Conservation (phyloP, 768 basidiomycete genomes). For the Fomitopsis serialis region DNA sequence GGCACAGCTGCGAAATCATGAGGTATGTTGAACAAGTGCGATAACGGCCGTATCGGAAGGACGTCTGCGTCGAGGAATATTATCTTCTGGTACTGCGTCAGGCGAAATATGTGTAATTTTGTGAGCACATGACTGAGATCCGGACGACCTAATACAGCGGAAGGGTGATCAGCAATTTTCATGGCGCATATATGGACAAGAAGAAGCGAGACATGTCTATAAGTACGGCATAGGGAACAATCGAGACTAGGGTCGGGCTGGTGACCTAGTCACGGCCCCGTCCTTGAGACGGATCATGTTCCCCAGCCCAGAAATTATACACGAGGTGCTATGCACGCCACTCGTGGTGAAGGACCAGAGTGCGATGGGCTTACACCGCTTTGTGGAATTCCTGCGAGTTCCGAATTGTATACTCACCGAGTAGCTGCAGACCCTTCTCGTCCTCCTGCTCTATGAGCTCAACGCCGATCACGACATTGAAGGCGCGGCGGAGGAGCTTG, state of each 20-base stretch:
- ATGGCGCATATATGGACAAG: not conserved
- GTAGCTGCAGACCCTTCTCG: slow-evolving; percentile 60
- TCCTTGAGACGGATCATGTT: no score
- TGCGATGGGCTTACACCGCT: not conserved
- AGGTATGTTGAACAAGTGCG: slow-evolving; percentile 83
- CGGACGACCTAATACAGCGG: slow-evolving; percentile 65
- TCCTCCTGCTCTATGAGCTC: slow-evolving; percentile 78
- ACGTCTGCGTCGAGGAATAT: slow-evolving; percentile 93
- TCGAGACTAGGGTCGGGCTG: not conserved
- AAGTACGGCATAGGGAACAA: not conserved
- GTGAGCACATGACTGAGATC: slow-evolving; percentile 93
- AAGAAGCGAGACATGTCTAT: not conserved
- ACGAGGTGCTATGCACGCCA: no score
- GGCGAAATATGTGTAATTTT: slow-evolving; percentile 93
- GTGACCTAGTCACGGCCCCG: not conserved
- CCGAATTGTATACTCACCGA: slow-evolving; percentile 53
- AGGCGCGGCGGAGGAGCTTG: slow-evolving; percentile 73
- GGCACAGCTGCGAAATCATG: slow-evolving; percentile 90
- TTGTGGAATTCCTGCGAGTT: not conserved
- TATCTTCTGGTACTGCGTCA: slow-evolving; percentile 79
- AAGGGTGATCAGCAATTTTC: not conserved
- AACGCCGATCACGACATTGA: slow-evolving; percentile 85
- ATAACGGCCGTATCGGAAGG: slow-evolving; percentile 81
- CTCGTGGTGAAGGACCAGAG: no score
- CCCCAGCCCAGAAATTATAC: no score